phyloP scores from a whole-genome alignment of 2,329 filamentous ascomycete genomes.

The Diplodia seriata region DNA sequence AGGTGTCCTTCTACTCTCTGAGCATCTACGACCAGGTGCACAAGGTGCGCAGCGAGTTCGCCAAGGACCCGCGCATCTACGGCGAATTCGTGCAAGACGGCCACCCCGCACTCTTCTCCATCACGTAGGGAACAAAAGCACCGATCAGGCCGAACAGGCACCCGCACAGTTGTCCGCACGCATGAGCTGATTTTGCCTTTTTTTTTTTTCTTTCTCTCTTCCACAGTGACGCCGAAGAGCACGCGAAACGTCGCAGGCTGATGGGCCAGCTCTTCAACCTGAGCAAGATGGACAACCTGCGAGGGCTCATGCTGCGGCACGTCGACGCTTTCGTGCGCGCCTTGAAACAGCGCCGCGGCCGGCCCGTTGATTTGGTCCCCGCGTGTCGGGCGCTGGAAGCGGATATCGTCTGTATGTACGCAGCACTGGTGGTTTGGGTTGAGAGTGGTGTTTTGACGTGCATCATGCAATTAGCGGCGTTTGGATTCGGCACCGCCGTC shows the following conservation, averaged over 20 bases:
- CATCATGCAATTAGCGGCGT: neutral
- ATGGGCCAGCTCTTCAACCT: conserved; percentile 22
- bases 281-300: conserved; percentile 15
- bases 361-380: neutral
- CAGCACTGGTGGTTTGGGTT: neutral
- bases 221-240: conserved; percentile 11
- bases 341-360: neutral
- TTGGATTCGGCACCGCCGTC: conserved; percentile 8
- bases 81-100: conserved; percentile 20
- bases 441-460: neutral
- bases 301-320: conserved; percentile 11
- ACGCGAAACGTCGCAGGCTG: conserved; percentile 16
- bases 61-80: conserved; percentile 11
- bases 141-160: neutral
- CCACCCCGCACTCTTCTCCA: conserved; percentile 15
- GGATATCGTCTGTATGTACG: conserved; percentile 17
- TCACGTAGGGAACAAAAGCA: neutral
- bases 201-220: neutral
- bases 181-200: neutral
- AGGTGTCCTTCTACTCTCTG: conserved; percentile 55
- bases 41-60: conserved; percentile 15
- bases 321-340: neutral
- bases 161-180: too few species aligned
- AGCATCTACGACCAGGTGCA: conserved; percentile 17
- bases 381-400: conserved; percentile 18